phyloP scores from a whole-genome alignment of 805 yeast genomes.

The Metschnikowia santaceciliae region DNA sequence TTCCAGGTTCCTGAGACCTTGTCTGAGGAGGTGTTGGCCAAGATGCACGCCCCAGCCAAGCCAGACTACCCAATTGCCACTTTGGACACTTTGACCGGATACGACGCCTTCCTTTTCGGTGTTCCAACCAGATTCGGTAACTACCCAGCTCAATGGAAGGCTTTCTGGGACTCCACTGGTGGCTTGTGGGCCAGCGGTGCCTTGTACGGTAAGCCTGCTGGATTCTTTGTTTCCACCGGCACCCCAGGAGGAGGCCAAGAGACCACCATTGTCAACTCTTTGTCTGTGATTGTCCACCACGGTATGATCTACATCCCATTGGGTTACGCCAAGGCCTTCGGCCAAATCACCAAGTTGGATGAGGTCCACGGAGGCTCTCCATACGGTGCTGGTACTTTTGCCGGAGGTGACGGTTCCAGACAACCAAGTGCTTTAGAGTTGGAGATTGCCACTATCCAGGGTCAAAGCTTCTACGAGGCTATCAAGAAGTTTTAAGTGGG shows the following conservation, averaged over 20 bases:
- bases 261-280: constrained; percentile 19
- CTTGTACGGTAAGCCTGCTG: constrained; percentile 69
- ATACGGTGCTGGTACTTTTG: constrained; percentile 19
- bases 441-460: constrained; percentile 20
- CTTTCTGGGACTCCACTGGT: constrained; percentile 78
- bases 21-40: constrained; percentile 52
- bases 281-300: constrained; percentile 19
- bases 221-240: constrained; percentile 70
- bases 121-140: constrained; percentile 83
- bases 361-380: constrained; percentile 20
- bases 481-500: constrained; percentile 15
- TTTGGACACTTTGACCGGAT: constrained; percentile 50
- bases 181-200: constrained; percentile 75
- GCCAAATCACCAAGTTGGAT: constrained; percentile 16
- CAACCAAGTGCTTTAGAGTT: constrained; percentile 20
- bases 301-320: constrained; percentile 21
- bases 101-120: constrained; percentile 83
- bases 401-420: constrained; percentile 20
- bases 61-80: constrained; percentile 62
- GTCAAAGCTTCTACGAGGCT: constrained; percentile 18
- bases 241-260: constrained; percentile 62
- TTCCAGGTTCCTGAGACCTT: constrained; percentile 64
- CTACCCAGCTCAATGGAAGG: constrained; percentile 71
- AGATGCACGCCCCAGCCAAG: constrained; percentile 65
- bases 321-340: constrained; percentile 21